A percentile compares a stretch with the other conserved stretches of the same genome.
Evolutionary conservation across 352 stramenopile species (phyloP).

Genomic region (Globisporangium splendens): DNA sequence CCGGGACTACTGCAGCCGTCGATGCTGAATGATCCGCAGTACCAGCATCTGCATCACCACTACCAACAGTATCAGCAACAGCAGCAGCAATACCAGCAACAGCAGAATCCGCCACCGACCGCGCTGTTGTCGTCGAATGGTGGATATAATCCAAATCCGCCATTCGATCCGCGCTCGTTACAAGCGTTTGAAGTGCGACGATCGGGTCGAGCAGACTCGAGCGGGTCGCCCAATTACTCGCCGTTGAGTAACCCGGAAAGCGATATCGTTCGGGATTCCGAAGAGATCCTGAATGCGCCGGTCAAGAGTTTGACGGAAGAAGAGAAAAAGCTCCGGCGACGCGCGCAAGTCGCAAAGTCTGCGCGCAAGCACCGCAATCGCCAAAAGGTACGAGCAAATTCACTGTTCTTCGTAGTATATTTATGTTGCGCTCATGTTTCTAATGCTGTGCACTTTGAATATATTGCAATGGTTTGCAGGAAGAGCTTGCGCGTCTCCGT

Average conservation of each 20-base stretch:
- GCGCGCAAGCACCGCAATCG: conserved; percentile 80
- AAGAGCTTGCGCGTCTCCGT: conserved; percentile 64
- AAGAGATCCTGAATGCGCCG: conserved; percentile 77
- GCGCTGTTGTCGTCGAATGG: not conserved
- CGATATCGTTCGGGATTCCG: conserved; percentile 47
- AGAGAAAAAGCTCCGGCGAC: conserved; percentile 77
- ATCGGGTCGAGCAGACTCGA: conserved; percentile 15
- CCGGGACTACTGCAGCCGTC: conserved; percentile 21
- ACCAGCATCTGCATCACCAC: conserved; percentile 21
- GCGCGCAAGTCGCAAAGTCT: conserved; percentile 79
- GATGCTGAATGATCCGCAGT: conserved; percentile 24
- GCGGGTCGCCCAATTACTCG: conserved; percentile 34
- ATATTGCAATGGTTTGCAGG: conserved; percentile 14
- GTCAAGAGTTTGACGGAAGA: conserved; percentile 82
- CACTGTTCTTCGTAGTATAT: not conserved
- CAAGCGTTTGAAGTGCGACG: conserved; percentile 17
- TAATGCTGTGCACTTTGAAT: not conserved
- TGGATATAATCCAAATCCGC: conserved; percentile 8
- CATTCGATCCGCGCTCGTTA: conserved; percentile 17
- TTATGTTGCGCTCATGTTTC: not conserved
- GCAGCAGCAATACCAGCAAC: conserved; percentile 22
- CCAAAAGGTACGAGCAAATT: conserved; percentile 38
- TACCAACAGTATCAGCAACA: conserved; percentile 22
- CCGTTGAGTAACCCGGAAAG: conserved; percentile 38
- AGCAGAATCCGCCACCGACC: conserved; percentile 19